Base-by-base conservation (phyloP, 176 grass and related monocot species). In the Ampelocalamus luodianensis region DNA sequence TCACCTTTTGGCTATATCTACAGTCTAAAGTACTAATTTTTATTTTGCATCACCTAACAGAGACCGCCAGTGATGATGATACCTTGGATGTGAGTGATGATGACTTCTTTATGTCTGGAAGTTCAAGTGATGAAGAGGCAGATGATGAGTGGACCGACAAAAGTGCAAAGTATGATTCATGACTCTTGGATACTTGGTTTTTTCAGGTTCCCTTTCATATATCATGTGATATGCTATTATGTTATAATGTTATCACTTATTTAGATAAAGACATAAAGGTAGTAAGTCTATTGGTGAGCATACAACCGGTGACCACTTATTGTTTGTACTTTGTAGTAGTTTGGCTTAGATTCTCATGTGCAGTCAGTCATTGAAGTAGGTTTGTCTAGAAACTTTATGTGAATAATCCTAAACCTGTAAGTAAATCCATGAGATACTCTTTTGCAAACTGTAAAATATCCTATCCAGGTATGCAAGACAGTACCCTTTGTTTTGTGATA, bases 111-210 rank as follows among this genome's bases (percentile, higher is more conserved):
- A 88, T 96, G 92, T 92, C 93, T 60, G 93, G 90, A 68, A 99
- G 93, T 79, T 99, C 97, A 88, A 99, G 97, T 69, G 93, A 99
- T 87, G 97, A 99, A 82, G 97, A 99, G 78, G 96, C 96, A 78
- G 96, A 94, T 91, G 96, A 99, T 79, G 96, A 99, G 75, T 94
- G 81, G 92, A 96, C 97, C 23, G 97, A 99, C 67, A 96, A 90
- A 90, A 99, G 93, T 89, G 86, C 91, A 27, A 99, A 93, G 97
- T 99, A 96, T 61, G 79, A 76, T 76, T 53, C 77, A 71, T 55
- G 16, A 49, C 22, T 53, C 50, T 51, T 87, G 29, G 48, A 39
- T 68, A 63, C 18, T 58, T 85, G 5, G 12, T 64, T 76, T 61
- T 73, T 61, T 36, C 32, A 51, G 5, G 13, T 72, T 66, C 14